A percentile compares a stretch with the other conserved stretches of the same genome.
These are phyloP conservation scores for Solanum bukasovii DNA, from an alignment of 257 asterid genomes.

Conservation along the genomic window DNA sequence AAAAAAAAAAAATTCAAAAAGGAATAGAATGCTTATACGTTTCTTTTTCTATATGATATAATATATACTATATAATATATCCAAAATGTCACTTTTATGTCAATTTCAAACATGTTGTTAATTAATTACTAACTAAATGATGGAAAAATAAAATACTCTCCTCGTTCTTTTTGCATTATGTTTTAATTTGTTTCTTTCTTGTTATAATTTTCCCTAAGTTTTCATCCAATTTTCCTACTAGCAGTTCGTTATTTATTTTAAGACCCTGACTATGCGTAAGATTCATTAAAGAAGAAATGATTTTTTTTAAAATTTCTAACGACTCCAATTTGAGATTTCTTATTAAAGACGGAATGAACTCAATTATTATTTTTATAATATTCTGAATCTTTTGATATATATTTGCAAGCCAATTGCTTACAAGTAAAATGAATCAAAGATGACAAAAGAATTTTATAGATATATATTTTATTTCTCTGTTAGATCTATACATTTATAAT, in stretches of 20 bases:
- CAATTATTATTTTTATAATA: not conserved
- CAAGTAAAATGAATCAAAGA: not conserved
- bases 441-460: not conserved
- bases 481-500: not conserved
- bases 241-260: not conserved
- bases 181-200: not conserved
- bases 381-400: not conserved
- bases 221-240: not conserved
- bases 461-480: not conserved
- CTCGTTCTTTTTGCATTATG: not conserved
- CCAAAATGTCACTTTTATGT: not conserved
- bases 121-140: not conserved
- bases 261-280: accelerated
- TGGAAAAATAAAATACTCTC: not conserved
- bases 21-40: not conserved
- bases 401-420: not conserved
- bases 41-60: not conserved
- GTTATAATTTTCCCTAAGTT: not conserved
- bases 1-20: too few species aligned
- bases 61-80: not conserved
- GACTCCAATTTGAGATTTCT: accelerated
- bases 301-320: accelerated
- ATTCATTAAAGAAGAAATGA: not conserved
- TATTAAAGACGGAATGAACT: not conserved
- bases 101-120: not conserved